A percentile compares a stretch with the other conserved stretches of the same genome.
Conservation (phyloP, 179 eudicot genomes). For the Silene vulgaris region DNA sequence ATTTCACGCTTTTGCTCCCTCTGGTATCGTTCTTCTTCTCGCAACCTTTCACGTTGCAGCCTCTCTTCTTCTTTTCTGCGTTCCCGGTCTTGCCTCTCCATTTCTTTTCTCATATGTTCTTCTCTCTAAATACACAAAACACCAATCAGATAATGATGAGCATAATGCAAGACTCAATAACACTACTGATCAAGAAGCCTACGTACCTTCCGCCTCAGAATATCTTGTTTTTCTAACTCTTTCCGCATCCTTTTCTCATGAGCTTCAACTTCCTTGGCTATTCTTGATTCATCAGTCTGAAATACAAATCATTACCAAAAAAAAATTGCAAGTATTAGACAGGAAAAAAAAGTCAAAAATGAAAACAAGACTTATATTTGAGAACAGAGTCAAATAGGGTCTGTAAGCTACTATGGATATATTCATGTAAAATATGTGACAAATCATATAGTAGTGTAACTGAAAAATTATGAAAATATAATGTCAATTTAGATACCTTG, state of each 20-base stretch:
- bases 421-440: background rate
- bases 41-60: slow-evolving; percentile 76
- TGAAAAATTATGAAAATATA: background rate
- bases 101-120: slow-evolving; percentile 83
- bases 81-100: slow-evolving; percentile 92
- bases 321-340: slow-evolving; percentile 5
- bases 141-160: slow-evolving; percentile 22
- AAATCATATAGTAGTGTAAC: background rate
- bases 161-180: slow-evolving; percentile 1
- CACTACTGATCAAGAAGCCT: slow-evolving; percentile 5
- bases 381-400: background rate
- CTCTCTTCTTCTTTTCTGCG: slow-evolving; percentile 87
- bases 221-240: slow-evolving; percentile 87
- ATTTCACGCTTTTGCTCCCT: slow-evolving; percentile 90
- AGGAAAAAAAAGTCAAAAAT: background rate
- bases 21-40: slow-evolving; percentile 77
- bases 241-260: slow-evolving; percentile 78
- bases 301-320: slow-evolving; percentile 6
- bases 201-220: slow-evolving; percentile 72
- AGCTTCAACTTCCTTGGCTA: slow-evolving; percentile 75
- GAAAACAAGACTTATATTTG: background rate
- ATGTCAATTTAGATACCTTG: slow-evolving; percentile 43
- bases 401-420: slow-evolving; percentile 1
- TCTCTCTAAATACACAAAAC: slow-evolving; percentile 55
- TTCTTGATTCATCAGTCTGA: slow-evolving; percentile 77